These are phyloP conservation scores for Sclerotinia minor DNA, from an alignment of 2,329 filamentous ascomycete species.

Conservation along the genomic window DNA sequence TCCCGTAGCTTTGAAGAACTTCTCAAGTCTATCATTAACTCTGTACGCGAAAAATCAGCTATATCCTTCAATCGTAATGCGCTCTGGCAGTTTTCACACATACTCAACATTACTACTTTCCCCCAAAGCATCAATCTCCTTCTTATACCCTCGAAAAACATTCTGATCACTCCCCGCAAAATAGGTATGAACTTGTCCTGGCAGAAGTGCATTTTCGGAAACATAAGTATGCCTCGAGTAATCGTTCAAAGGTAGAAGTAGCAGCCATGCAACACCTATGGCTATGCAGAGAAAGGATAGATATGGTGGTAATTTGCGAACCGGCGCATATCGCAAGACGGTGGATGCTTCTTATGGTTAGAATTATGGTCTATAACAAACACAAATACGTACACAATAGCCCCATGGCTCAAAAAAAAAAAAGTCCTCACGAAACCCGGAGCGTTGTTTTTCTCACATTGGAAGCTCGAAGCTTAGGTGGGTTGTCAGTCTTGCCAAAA, in stretches of 20 bases:
- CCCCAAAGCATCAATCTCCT: constrained; percentile 70
- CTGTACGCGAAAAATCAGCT: constrained; percentile 42
- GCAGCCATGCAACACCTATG: constrained; percentile 84
- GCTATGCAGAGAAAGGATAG: constrained; percentile 82
- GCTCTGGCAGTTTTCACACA: constrained; percentile 30
- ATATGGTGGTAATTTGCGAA: constrained; percentile 83
- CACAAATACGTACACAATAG: constrained; percentile 34
- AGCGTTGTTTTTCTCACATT: constrained; percentile 8
- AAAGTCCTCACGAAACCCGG: background rate
- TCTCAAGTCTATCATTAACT: constrained; percentile 69
- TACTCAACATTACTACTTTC: constrained; percentile 56
- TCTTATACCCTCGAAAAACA: constrained; percentile 84
- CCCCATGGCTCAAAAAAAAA: constrained; percentile 28
- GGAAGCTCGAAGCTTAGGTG: constrained; percentile 6
- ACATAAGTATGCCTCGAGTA: constrained; percentile 95
- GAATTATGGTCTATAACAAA: constrained; percentile 11
- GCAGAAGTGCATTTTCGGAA: constrained; percentile 93
- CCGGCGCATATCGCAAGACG: constrained; percentile 74
- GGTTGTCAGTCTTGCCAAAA: constrained; percentile 22
- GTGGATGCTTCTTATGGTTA: constrained; percentile 50
- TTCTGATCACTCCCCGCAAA: constrained; percentile 96
- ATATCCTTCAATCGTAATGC: constrained; percentile 38
- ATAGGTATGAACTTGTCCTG: constrained; percentile 96
- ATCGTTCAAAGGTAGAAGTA: constrained; percentile 83
- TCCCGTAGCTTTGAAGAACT: constrained; percentile 74